Conservation (phyloP, 148 eudicot genomes). For the Selenicereus undatus region DNA sequence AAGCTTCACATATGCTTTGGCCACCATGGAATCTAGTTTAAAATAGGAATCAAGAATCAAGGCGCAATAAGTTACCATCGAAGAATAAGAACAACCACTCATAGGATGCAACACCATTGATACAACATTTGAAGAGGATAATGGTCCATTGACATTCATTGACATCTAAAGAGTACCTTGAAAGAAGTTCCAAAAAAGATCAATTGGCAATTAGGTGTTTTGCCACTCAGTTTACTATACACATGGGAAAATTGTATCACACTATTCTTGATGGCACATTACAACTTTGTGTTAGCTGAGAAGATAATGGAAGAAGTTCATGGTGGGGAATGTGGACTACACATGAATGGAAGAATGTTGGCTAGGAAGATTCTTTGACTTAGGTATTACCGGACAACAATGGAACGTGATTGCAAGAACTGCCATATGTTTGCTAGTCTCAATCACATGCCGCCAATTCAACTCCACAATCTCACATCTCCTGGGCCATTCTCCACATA, state of each 20-base stretch:
- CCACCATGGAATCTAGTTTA: neutral
- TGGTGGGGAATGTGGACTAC: too few species aligned
- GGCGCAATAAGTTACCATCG: neutral
- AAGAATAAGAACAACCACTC: too few species aligned
- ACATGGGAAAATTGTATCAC: too few species aligned
- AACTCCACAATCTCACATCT: neutral
- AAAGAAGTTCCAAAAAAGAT: too few species aligned
- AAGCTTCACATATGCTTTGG: neutral
- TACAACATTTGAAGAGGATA: neutral
- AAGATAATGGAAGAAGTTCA: neutral
- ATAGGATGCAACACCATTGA: neutral
- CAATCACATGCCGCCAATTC: neutral
- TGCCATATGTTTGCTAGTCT: neutral
- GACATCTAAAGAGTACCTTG: too few species aligned
- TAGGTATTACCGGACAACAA: too few species aligned
- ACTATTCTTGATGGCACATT: neutral
- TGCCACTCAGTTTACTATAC: too few species aligned
- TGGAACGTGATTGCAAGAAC: neutral
- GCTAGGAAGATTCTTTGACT: conserved; percentile 1
- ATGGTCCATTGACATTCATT: too few species aligned
- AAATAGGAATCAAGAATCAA: neutral
- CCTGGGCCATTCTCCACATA: neutral
- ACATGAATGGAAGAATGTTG: neutral
- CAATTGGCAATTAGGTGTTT: too few species aligned
- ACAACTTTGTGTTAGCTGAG: neutral